Conservation (phyloP, 2,329 filamentous ascomycete species). For the Hypoxylon sp. region DNA sequence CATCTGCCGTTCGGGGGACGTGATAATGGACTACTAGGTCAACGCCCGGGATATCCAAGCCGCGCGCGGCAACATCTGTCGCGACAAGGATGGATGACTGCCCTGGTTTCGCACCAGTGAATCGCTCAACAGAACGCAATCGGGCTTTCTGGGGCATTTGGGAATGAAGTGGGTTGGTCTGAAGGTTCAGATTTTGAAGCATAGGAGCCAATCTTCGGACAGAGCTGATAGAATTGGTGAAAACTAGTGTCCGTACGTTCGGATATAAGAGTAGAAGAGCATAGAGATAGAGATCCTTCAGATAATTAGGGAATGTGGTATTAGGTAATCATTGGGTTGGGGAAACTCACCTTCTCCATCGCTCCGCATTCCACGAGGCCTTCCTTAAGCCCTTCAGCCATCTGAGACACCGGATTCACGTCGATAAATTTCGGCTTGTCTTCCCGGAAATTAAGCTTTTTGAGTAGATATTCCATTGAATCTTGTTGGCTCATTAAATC, state of each 20-base stretch:
- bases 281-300: constrained; percentile 91
- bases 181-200: constrained; percentile 84
- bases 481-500: constrained; percentile 80
- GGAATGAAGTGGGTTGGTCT: constrained; percentile 85
- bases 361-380: constrained; percentile 92
- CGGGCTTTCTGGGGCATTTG: constrained; percentile 97
- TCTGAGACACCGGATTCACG: constrained; percentile 88
- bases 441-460: constrained; percentile 89
- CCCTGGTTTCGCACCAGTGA: constrained; percentile 74
- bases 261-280: constrained; percentile 86
- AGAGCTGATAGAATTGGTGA: constrained; percentile 95
- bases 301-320: constrained; percentile 31
- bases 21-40: constrained; percentile 96
- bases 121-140: constrained; percentile 91
- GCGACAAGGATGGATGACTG: constrained; percentile 81
- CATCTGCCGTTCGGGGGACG: constrained; percentile 89
- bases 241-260: constrained; percentile 85
- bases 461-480: constrained; percentile 92
- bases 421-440: constrained; percentile 92
- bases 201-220: constrained; percentile 89
- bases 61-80: constrained; percentile 93
- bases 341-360: constrained; percentile 82
- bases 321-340: neutral
- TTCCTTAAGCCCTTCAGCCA: constrained; percentile 89
- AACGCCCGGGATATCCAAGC: constrained; percentile 92